Conservation (phyloP, 2,329 filamentous ascomycete species). For the Xylaria sp. region DNA sequence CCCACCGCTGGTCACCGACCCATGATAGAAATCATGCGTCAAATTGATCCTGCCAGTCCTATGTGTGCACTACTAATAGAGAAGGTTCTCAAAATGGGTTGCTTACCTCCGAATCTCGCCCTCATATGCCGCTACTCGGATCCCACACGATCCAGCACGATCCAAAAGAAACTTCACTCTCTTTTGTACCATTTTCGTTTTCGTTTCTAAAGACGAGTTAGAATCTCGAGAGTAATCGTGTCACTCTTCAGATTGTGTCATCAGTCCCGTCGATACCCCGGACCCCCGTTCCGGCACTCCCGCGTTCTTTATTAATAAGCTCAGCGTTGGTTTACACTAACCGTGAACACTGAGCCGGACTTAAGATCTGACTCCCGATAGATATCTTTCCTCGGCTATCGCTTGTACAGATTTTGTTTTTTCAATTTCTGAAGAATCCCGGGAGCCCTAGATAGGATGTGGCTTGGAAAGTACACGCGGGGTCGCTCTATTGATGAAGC, state of each 20-base stretch:
- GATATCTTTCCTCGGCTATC: background rate
- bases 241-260: background rate
- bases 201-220: background rate
- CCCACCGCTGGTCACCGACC: conserved; percentile 20
- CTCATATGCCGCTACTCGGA: no score
- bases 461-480: conserved; percentile 1
- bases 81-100: conserved; percentile 4
- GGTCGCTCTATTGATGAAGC: background rate
- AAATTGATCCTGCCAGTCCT: conserved; percentile 7
- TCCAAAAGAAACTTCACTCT: conserved; percentile 4
- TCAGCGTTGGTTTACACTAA: background rate
- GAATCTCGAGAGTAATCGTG: background rate
- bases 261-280: background rate
- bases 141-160: no score
- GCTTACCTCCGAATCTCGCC: conserved; percentile 2
- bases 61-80: background rate
- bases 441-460: conserved; percentile 14
- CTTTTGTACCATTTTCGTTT: background rate
- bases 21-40: conserved; percentile 15
- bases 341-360: background rate
- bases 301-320: background rate
- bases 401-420: background rate
- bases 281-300: background rate
- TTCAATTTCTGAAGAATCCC: background rate
- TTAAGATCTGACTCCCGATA: background rate